Percentiles rank a stretch among this genome's conserved stretches.
phyloP scores from a whole-genome alignment of 2,329 filamentous ascomycete species.

The Aspergillus arachidicola region DNA sequence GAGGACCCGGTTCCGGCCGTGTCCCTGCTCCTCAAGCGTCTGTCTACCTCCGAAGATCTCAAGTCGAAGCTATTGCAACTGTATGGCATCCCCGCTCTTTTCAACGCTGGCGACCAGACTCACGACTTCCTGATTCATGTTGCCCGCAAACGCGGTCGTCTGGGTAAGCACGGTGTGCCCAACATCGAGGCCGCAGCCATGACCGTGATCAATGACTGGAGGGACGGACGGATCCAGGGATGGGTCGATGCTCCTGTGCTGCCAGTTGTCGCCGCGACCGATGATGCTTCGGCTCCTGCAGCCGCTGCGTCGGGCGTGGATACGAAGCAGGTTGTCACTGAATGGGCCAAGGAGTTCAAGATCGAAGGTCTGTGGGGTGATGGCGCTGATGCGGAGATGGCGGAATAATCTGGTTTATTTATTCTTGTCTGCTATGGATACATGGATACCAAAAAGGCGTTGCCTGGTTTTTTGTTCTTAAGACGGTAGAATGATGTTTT shows the following conservation, averaged over 20 bases:
- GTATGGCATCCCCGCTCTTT: slow-evolving; percentile 81
- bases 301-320: slow-evolving; percentile 58
- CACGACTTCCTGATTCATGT: slow-evolving; percentile 95
- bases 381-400: slow-evolving; percentile 49
- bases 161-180: slow-evolving; percentile 86
- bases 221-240: slow-evolving; percentile 90
- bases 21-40: slow-evolving; percentile 75
- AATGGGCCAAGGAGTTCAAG: slow-evolving; percentile 95
- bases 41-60: slow-evolving; percentile 72
- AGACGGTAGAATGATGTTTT: slow-evolving; percentile 13
- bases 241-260: slow-evolving; percentile 80
- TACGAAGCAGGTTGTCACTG: slow-evolving; percentile 80
- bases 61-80: slow-evolving; percentile 77
- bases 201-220: slow-evolving; percentile 94
- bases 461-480: slow-evolving; percentile 14
- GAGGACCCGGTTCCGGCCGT: slow-evolving; percentile 89
- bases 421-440: slow-evolving; percentile 28
- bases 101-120: slow-evolving; percentile 74
- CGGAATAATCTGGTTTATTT: slow-evolving; percentile 35
- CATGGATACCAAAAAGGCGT: slow-evolving; percentile 38
- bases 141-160: slow-evolving; percentile 84
- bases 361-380: slow-evolving; percentile 90
- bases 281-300: slow-evolving; percentile 30
- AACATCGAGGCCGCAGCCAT: slow-evolving; percentile 87
- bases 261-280: slow-evolving; percentile 53